A percentile compares a stretch with the other conserved stretches of the same genome.
phyloP scores from a whole-genome alignment of 106 monocot genomes.

The Triglochin maritima region DNA sequence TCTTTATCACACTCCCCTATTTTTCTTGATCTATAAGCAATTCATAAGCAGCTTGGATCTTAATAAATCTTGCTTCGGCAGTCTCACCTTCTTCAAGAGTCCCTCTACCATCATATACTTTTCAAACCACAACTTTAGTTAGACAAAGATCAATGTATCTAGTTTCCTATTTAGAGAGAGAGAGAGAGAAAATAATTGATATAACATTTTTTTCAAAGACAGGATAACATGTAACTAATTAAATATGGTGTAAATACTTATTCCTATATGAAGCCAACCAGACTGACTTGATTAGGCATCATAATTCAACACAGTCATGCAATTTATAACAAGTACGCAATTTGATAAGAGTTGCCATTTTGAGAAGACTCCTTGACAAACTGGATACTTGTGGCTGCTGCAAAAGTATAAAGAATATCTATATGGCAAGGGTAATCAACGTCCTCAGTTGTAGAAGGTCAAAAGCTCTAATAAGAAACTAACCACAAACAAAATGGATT shows the following conservation, averaged over 20 bases:
- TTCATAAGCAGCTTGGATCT: slow-evolving; percentile 99
- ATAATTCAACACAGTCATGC: no score
- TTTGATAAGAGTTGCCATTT: no score
- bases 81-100: slow-evolving; percentile 91
- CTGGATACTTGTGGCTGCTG: no score
- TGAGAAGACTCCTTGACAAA: no score
- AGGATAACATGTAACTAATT: no score
- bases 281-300: no score
- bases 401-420: no score
- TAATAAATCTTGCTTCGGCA: slow-evolving; percentile 90
- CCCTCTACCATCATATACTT: slow-evolving; percentile 91
- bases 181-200: not conserved
- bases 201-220: no score
- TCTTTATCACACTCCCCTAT: slow-evolving; percentile 64
- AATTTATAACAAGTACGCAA: no score
- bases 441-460: not conserved
- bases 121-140: not conserved
- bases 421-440: not conserved
- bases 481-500: not conserved
- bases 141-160: not conserved
- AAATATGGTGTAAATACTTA: no score
- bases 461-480: not conserved
- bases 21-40: slow-evolving; percentile 70
- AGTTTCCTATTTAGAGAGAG: not conserved
- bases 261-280: no score